phyloP scores from a whole-genome alignment of 148 eudicot genomes.

The Rhododendron vialii region DNA sequence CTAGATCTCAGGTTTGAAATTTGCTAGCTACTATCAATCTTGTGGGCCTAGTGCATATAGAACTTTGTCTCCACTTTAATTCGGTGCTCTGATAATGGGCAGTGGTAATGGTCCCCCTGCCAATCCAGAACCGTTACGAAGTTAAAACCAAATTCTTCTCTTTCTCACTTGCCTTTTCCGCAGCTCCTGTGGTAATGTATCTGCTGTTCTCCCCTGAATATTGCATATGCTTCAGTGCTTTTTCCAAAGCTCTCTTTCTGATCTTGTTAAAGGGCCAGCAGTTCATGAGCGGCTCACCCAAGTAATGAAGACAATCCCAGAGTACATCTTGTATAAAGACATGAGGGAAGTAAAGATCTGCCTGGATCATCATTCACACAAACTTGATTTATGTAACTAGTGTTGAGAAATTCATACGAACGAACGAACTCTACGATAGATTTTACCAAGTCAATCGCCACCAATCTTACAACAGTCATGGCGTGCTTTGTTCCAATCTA shows the following conservation, averaged over 20 bases:
- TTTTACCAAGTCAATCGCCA: not conserved
- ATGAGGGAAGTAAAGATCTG: slow-evolving; percentile 31
- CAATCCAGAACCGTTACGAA: no score
- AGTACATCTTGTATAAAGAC: slow-evolving; percentile 28
- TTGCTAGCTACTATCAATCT: no score
- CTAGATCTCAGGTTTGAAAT: no score
- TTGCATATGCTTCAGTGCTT: slow-evolving; percentile 26
- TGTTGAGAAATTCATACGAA: not conserved
- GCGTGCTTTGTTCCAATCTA: not conserved
- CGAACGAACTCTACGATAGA: not conserved
- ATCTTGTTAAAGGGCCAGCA: slow-evolving; percentile 31
- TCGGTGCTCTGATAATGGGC: no score
- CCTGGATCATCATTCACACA: slow-evolving; percentile 9
- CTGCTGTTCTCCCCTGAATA: slow-evolving; percentile 24
- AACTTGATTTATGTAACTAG: not conserved
- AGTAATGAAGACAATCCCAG: slow-evolving; percentile 31
- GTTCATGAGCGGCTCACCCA: slow-evolving; percentile 26
- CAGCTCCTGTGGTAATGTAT: slow-evolving; percentile 38
- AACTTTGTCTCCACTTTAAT: no score
- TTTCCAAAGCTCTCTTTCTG: slow-evolving; percentile 25
- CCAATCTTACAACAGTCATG: not conserved
- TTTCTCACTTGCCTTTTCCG: slow-evolving; percentile 18
- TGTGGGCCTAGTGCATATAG: no score
- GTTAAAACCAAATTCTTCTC: no score
- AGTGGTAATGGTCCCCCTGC: no score